Evolutionary conservation across 768 basidiomycete species (phyloP).

Genomic region (Leccinum imitatum): DNA sequence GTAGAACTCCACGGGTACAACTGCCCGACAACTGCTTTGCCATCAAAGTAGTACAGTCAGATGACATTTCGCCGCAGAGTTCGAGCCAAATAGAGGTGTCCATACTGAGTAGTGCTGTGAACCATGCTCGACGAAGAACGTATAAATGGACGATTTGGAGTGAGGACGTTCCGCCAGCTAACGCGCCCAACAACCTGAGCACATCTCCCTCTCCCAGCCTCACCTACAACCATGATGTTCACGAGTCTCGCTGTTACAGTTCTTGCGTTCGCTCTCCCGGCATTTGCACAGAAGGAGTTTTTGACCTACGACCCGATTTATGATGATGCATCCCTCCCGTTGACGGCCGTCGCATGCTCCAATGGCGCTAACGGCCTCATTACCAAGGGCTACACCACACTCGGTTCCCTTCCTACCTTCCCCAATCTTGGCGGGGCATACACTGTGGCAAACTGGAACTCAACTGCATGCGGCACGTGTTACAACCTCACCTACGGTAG

Average conservation of each 20-base stretch:
- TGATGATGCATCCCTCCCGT: constrained; percentile 22
- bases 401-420: constrained; percentile 15
- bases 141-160: constrained; percentile 16
- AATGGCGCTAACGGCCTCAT: constrained; percentile 33
- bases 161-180: neutral
- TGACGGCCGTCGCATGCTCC: constrained; percentile 32
- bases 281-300: constrained; percentile 14
- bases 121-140: neutral
- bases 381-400: constrained; percentile 31
- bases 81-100: neutral
- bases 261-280: constrained; percentile 17
- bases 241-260: constrained; percentile 3
- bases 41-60: neutral
- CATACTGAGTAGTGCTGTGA: neutral
- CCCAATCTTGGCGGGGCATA: neutral
- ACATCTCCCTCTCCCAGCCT: neutral
- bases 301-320: constrained; percentile 34
- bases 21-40: neutral
- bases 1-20: neutral
- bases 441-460: neutral
- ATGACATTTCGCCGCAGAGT: neutral
- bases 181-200: neutral
- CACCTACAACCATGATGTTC: constrained; percentile 26
- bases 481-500: constrained; percentile 28
- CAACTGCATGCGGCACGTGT: constrained; percentile 18